Percentiles rank a stretch among this genome's conserved stretches.
Evolutionary conservation across 2,329 filamentous ascomycete genomes (phyloP).

Genomic region (Sarocladiaceae sp.): DNA sequence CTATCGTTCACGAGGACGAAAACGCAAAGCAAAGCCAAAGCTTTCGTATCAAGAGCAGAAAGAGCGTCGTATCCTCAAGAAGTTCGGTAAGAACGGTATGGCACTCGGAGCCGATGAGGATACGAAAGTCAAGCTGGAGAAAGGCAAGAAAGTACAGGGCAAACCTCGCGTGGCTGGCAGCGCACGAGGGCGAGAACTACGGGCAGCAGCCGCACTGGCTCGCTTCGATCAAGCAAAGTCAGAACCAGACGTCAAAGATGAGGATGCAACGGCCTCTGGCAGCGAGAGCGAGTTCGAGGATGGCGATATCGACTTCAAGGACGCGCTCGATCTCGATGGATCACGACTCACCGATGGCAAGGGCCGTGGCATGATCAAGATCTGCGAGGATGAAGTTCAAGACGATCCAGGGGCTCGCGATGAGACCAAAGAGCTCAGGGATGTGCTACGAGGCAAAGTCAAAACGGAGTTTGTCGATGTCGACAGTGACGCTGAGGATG

Average conservation of each 20-base stretch:
- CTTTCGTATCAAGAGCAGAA: constrained; percentile 69
- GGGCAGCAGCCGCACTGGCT: constrained; percentile 72
- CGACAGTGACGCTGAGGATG: not conserved
- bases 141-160: constrained; percentile 55
- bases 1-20: constrained; percentile 58
- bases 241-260: constrained; percentile 14
- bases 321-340: constrained; percentile 62
- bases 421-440: constrained; percentile 63
- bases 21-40: constrained; percentile 47
- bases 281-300: constrained; percentile 48
- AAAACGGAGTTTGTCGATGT: constrained; percentile 18
- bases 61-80: constrained; percentile 67
- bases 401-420: constrained; percentile 39
- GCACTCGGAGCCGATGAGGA: constrained; percentile 66
- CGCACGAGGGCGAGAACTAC: constrained; percentile 67
- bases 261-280: constrained; percentile 33
- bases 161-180: constrained; percentile 74
- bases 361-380: constrained; percentile 64
- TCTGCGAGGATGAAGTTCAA: constrained; percentile 65
- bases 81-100: constrained; percentile 69
- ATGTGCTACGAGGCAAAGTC: constrained; percentile 20
- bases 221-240: constrained; percentile 61
- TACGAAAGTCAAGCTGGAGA: constrained; percentile 62
- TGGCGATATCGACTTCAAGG: constrained; percentile 39
- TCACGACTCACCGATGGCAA: constrained; percentile 60